Conservation (phyloP, 441 rosid genomes). For the Mallotus repandus region DNA sequence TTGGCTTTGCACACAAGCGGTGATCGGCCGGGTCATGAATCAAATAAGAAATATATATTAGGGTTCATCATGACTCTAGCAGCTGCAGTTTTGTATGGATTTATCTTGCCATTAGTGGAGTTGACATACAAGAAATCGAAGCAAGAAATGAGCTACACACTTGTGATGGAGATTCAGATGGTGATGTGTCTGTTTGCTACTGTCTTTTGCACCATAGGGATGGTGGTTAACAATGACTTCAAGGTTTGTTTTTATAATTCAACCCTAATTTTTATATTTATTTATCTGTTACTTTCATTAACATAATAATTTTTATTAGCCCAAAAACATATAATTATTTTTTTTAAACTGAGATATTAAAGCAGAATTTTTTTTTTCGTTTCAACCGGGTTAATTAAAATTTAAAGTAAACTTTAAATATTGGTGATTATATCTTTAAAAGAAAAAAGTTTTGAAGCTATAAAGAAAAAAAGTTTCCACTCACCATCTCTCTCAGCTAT, state of each 20-base stretch:
- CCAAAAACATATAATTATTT: no score
- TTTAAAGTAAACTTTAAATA: no score
- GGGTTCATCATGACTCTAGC: conserved; percentile 57
- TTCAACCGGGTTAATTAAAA: no score
- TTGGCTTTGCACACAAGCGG: conserved; percentile 38
- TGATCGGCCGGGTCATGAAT: neutral
- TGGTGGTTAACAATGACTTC: conserved; percentile 23
- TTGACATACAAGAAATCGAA: conserved; percentile 52
- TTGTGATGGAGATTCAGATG: conserved; percentile 79
- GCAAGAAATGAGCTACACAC: conserved; percentile 50
- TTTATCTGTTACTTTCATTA: no score
- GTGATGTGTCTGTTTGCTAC: conserved; percentile 61
- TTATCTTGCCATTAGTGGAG: conserved; percentile 69
- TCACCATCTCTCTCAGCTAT: no score
- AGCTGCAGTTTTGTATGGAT: conserved; percentile 59
- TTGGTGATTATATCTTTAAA: no score
- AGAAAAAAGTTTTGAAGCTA: no score
- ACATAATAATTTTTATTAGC: no score
- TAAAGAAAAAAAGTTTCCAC: no score
- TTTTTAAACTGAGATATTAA: no score
- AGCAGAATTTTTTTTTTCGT: no score
- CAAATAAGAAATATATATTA: conserved; percentile 33
- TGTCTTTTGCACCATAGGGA: conserved; percentile 52
- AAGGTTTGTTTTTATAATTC: conserved; percentile 36
- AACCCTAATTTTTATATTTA: neutral